phyloP scores from a whole-genome alignment of 2,329 filamentous ascomycete genomes.

The Hypoxylon sp. region DNA sequence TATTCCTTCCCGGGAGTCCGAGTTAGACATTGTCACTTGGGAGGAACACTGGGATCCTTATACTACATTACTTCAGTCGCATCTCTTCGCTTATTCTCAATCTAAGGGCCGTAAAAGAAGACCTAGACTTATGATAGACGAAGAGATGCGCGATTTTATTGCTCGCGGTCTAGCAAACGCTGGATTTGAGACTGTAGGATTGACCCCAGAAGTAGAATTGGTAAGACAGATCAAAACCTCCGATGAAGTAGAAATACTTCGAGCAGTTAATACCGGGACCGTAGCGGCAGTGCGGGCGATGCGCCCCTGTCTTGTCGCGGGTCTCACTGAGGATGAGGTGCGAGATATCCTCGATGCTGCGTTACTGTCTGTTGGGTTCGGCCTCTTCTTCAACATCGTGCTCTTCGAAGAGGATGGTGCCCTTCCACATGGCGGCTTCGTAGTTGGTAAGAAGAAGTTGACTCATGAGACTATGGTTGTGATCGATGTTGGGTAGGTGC shows the following conservation, averaged over 20 bases:
- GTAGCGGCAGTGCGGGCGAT: constrained; percentile 73
- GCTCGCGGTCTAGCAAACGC: constrained; percentile 67
- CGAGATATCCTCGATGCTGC: constrained; percentile 69
- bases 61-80: constrained; percentile 64
- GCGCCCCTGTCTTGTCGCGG: constrained; percentile 67
- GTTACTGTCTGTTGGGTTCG: constrained; percentile 67
- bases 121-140: constrained; percentile 72
- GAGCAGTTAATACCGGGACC: constrained; percentile 75
- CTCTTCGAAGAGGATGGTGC: constrained; percentile 71
- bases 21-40: constrained; percentile 70
- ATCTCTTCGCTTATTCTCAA: constrained; percentile 54
- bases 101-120: constrained; percentile 25
- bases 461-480: constrained; percentile 70
- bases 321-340: constrained; percentile 72
- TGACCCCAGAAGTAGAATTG: constrained; percentile 68
- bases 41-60: constrained; percentile 78
- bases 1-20: constrained; percentile 67
- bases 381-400: constrained; percentile 75
- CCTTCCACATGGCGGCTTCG: constrained; percentile 68
- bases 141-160: constrained; percentile 76
- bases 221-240: constrained; percentile 72
- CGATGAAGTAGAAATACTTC: constrained; percentile 70
- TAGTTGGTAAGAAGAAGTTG: constrained; percentile 66
- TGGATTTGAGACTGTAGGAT: constrained; percentile 70
- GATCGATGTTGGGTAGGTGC: constrained; percentile 69